Percentiles rank a stretch among this genome's conserved stretches.
Evolutionary conservation across 148 eudicot species (phyloP).

Genomic region (Vaccinium myrtillus): DNA sequence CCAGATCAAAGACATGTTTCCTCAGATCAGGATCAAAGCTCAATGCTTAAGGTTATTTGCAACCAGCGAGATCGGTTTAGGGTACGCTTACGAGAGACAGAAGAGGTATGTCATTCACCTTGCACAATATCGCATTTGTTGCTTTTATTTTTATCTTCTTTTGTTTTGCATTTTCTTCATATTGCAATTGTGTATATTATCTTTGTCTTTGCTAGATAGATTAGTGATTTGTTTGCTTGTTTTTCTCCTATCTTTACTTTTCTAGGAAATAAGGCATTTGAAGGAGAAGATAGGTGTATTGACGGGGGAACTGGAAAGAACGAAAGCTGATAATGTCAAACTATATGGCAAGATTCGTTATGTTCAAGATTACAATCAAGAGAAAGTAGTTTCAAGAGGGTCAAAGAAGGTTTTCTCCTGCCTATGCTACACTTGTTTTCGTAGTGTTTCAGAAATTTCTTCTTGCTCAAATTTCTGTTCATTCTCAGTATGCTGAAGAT

Average conservation of each 20-base stretch:
- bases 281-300: conserved; percentile 80
- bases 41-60: conserved; percentile 99
- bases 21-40: conserved; percentile 85
- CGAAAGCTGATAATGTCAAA: conserved; percentile 95
- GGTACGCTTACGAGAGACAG: conserved; percentile 85
- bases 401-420: conserved; percentile 69
- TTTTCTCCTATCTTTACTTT: background rate
- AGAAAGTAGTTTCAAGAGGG: conserved; percentile 95
- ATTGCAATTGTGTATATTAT: background rate
- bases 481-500: conserved; percentile 79
- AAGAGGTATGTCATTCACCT: conserved; percentile 58
- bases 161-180: background rate
- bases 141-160: background rate
- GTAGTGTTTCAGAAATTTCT: background rate
- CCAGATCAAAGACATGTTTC: conserved; percentile 73
- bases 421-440: conserved; percentile 4
- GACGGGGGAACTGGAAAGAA: conserved; percentile 80
- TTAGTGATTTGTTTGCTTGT: conserved; percentile 1
- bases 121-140: background rate
- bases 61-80: conserved; percentile 96
- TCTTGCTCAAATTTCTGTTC: conserved; percentile 6
- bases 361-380: conserved; percentile 93
- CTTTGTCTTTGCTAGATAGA: background rate
- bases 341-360: conserved; percentile 98
- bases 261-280: conserved; percentile 82